phyloP scores from a whole-genome alignment of 441 rosid species.

The Daphne laureola region DNA sequence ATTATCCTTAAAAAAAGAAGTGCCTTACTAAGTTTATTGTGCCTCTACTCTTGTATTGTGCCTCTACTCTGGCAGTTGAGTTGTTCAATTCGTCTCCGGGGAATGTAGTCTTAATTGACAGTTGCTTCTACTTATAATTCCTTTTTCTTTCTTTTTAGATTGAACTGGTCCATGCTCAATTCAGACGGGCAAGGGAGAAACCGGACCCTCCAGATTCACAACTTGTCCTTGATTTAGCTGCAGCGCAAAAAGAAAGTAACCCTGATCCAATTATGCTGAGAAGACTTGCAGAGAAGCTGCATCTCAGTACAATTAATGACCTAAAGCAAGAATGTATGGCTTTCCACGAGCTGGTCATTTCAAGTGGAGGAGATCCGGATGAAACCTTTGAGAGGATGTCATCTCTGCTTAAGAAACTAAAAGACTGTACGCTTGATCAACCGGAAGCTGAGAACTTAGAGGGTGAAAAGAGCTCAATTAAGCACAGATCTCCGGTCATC shows the following conservation, averaged over 20 bases:
- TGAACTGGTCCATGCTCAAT: constrained; percentile 80
- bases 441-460: constrained; percentile 43
- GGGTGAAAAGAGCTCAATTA: constrained; percentile 32
- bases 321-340: constrained; percentile 73
- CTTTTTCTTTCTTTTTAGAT: constrained; percentile 30
- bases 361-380: constrained; percentile 53
- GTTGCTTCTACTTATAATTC: too few species aligned
- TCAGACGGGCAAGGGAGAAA: constrained; percentile 69
- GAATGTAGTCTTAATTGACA: too few species aligned
- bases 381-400: constrained; percentile 55
- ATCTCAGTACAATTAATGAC: constrained; percentile 65
- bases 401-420: constrained; percentile 66
- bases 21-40: too few species aligned
- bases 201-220: constrained; percentile 50
- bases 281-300: constrained; percentile 75
- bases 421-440: constrained; percentile 46
- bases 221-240: constrained; percentile 58
- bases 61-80: too few species aligned
- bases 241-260: constrained; percentile 43
- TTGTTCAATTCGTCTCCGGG: too few species aligned
- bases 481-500: constrained; percentile 86
- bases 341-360: constrained; percentile 59
- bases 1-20: too few species aligned
- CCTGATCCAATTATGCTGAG: constrained; percentile 51
- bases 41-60: too few species aligned